These are phyloP conservation scores for Cinnamomum micranthum DNA, from an alignment of 164 flowering plant genomes.

Conservation along the genomic window DNA sequence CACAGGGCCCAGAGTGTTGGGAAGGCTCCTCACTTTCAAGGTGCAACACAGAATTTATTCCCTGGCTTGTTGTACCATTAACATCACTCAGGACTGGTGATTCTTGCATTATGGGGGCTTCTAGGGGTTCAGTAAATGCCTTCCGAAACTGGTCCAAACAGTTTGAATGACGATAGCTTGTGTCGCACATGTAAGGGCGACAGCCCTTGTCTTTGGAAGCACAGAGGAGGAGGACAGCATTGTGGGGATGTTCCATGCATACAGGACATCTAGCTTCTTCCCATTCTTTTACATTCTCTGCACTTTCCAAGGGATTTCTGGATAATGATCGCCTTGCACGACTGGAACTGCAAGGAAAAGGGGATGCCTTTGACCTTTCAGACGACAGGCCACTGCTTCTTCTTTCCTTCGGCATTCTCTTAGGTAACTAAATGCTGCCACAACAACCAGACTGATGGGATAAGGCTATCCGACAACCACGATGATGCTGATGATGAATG, in stretches of 20 bases:
- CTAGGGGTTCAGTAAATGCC: slow-evolving; percentile 7
- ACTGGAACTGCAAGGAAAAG: slow-evolving; percentile 59
- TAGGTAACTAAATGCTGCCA: neutral
- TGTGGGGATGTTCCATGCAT: slow-evolving; percentile 95
- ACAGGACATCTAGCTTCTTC: slow-evolving; percentile 89
- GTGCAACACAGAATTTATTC: neutral
- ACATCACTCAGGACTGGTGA: neutral
- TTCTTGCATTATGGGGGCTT: neutral
- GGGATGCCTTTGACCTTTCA: slow-evolving; percentile 52
- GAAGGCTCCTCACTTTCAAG: neutral
- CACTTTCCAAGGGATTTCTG: slow-evolving; percentile 25
- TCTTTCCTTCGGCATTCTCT: slow-evolving; percentile 65
- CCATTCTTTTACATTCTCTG: slow-evolving; percentile 60
- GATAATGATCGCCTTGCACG: slow-evolving; percentile 25
- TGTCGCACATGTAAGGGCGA: slow-evolving; percentile 89
- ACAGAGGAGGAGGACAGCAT: slow-evolving; percentile 77
- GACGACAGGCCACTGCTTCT: slow-evolving; percentile 42
- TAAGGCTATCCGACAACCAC: too few relatives aligned
- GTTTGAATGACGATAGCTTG: slow-evolving; percentile 88
- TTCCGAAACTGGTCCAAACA: slow-evolving; percentile 83
- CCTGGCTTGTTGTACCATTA: neutral
- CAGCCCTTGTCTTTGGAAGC: slow-evolving; percentile 81
- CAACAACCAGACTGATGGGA: too few relatives aligned
- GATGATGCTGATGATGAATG: too few relatives aligned
- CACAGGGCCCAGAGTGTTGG: slow-evolving; percentile 11